phyloP scores from a whole-genome alignment of 108 stramenopile genomes.

The Craspedostauros australis region DNA sequence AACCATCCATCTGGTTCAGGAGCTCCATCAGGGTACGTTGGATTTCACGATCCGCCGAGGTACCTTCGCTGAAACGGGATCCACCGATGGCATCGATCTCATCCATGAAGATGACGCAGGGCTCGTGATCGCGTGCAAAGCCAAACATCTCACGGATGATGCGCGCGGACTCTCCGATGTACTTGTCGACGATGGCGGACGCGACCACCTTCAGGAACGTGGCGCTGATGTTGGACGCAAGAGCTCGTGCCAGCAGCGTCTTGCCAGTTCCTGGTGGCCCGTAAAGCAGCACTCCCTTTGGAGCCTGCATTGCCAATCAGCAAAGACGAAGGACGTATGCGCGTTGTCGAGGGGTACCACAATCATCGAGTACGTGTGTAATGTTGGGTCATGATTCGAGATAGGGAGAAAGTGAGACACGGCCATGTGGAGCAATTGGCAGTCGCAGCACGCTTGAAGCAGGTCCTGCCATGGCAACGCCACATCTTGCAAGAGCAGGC shows the following conservation, averaged over 20 bases:
- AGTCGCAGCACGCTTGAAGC: too few species aligned
- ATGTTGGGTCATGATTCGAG: neutral
- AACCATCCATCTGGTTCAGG: slow-evolving; percentile 99
- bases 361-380: neutral
- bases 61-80: slow-evolving; percentile 94
- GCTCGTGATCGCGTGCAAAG: slow-evolving; percentile 93
- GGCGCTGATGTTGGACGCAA: slow-evolving; percentile 95
- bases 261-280: slow-evolving; percentile 95
- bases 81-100: slow-evolving; percentile 99
- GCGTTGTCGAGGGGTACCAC: neutral
- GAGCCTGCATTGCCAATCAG: slow-evolving; percentile 36
- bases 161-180: slow-evolving; percentile 98
- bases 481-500: too few species aligned
- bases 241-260: slow-evolving; percentile 89
- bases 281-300: slow-evolving; percentile 86
- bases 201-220: slow-evolving; percentile 98
- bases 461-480: too few species aligned
- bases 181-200: slow-evolving; percentile 98
- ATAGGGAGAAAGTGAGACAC: neutral
- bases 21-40: slow-evolving; percentile 99
- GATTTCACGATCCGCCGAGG: slow-evolving; percentile 96
- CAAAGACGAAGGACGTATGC: neutral
- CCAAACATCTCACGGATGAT: slow-evolving; percentile 99
- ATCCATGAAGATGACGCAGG: slow-evolving; percentile 99
- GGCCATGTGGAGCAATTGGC: too few species aligned